Evolutionary conservation across 768 basidiomycete genomes (phyloP).

Genomic region (Xanthoconium purpureum): DNA sequence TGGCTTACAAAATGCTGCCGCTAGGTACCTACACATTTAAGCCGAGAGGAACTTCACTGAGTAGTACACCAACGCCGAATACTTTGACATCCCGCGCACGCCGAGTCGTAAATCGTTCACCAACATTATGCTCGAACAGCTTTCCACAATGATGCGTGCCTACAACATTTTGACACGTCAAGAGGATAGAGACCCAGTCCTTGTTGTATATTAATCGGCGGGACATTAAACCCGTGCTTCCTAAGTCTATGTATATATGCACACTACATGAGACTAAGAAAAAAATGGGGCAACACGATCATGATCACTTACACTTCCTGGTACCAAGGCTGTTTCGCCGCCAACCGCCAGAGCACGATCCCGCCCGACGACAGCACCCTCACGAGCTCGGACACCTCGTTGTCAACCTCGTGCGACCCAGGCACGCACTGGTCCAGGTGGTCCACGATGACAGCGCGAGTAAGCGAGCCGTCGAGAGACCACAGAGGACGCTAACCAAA

Average conservation of each 20-base stretch:
- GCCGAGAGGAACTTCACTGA: too few species aligned
- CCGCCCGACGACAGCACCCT: slow-evolving; percentile 57
- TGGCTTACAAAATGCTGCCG: too few species aligned
- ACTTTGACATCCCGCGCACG: too few species aligned
- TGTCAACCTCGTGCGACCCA: slow-evolving; percentile 44
- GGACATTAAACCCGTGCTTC: slow-evolving; percentile 50
- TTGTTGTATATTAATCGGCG: slow-evolving; percentile 49
- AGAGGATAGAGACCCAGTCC: slow-evolving; percentile 22
- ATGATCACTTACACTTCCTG: slow-evolving; percentile 40
- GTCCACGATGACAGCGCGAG: slow-evolving; percentile 70
- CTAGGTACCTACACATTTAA: too few species aligned
- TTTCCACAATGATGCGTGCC: slow-evolving; percentile 35
- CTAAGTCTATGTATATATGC: slow-evolving; percentile 39
- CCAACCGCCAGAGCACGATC: slow-evolving; percentile 63
- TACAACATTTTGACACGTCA: not conserved
- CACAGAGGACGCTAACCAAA: slow-evolving; percentile 41
- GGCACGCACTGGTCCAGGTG: slow-evolving; percentile 60
- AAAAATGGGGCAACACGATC: not conserved
- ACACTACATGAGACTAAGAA: too few species aligned
- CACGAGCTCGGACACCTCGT: slow-evolving; percentile 52
- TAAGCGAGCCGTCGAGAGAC: slow-evolving; percentile 47
- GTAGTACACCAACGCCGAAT: too few species aligned
- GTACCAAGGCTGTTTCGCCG: slow-evolving; percentile 66
- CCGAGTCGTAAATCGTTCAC: too few species aligned
- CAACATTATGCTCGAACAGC: slow-evolving; percentile 20